Evolutionary conservation across 2,329 filamentous ascomycete genomes (phyloP), one percentile per base, ranked within the genome.

Genomic region (Plenodomus lindquistii): DNA sequence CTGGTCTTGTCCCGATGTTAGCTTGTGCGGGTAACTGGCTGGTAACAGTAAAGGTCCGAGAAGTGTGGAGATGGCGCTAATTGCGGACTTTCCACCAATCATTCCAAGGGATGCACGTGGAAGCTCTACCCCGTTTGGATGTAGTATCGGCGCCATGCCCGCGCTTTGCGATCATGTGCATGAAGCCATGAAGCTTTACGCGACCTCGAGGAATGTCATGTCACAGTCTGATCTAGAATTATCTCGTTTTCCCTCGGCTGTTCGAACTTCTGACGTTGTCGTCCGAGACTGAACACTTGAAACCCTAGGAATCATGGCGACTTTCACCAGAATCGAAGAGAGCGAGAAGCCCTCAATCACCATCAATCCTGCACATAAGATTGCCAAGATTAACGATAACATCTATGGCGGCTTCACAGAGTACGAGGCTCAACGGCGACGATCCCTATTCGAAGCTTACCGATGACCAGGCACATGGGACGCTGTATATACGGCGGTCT

Each of bases 401-500:
- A 89, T 88, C 62, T 94, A 93, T 79, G 86, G 87, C 46, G 89
- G 89, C 10, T 94, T 94, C 73, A 90, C 86, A 50, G 89, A 94
- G 88, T 89, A 76, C 73, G 83, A 42, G 48, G 19, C 36, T 42
- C 16, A 37, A 44, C 46, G 21, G 16, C 20, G 19, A 48, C 24
- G 40, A 40, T 47, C 40, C 39, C 37, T 45, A 35, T 27, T 34
- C 44, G 48, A 37, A 39, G 59, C 60, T 70, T 48, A 70, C 64
- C 46, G 43, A 37, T 48, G 20, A 46, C 24, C 58, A 90, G 87
- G 62, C 90, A 94, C 73, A 94, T 94, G 89, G 89, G 89, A 62
- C 84, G 89, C 53, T 94, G 89, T 77, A 91, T 94, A 66, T 93
- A 94, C 69, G 88, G 88, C 55, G 89, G 90, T 56, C 87, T 94